These are phyloP conservation scores for Oligophagozyma castellii DNA, from an alignment of 1,139 yeast species.

Conservation along the genomic window DNA sequence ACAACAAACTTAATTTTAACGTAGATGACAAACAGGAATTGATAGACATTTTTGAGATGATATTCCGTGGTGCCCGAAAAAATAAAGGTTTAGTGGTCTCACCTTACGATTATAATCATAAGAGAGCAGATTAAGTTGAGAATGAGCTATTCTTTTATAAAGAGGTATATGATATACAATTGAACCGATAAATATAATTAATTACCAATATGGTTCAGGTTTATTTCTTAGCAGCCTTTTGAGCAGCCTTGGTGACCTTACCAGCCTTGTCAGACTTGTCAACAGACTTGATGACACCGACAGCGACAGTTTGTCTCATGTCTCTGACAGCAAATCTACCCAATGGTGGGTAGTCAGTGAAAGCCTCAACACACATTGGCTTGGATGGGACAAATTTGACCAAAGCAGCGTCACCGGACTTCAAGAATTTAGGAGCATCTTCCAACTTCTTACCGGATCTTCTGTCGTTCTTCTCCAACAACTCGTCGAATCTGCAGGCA, in stretches of 20 bases:
- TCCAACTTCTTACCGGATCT: constrained; percentile 83
- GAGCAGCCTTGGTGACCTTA: constrained; percentile 99
- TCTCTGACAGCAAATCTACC: constrained; percentile 99
- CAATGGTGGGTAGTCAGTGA: constrained; percentile 96
- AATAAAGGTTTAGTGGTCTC: constrained; percentile 87
- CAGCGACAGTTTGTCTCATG: constrained; percentile 99
- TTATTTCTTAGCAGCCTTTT: constrained; percentile 50
- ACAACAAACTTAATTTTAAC: constrained; percentile 77
- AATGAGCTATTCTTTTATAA: too few relatives aligned
- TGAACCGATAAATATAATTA: too few relatives aligned
- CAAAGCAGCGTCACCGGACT: constrained; percentile 90
- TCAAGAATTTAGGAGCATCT: constrained; percentile 73
- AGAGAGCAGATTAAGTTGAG: constrained; percentile 11
- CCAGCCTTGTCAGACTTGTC: constrained; percentile 87
- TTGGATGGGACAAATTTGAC: constrained; percentile 86
- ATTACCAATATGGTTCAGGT: too few relatives aligned
- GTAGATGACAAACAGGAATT: constrained; percentile 76
- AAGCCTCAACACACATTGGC: constrained; percentile 96
- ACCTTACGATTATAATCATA: constrained; percentile 34
- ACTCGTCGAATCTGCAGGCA: constrained; percentile 82
- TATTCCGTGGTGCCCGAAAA: constrained; percentile 81
- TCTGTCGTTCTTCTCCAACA: constrained; percentile 84
- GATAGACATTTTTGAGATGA: constrained; percentile 81
- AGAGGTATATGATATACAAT: too few relatives aligned
- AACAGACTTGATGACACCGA: constrained; percentile 98